Conservation (phyloP, 768 basidiomycete genomes). For the Lactarius tabidus region DNA sequence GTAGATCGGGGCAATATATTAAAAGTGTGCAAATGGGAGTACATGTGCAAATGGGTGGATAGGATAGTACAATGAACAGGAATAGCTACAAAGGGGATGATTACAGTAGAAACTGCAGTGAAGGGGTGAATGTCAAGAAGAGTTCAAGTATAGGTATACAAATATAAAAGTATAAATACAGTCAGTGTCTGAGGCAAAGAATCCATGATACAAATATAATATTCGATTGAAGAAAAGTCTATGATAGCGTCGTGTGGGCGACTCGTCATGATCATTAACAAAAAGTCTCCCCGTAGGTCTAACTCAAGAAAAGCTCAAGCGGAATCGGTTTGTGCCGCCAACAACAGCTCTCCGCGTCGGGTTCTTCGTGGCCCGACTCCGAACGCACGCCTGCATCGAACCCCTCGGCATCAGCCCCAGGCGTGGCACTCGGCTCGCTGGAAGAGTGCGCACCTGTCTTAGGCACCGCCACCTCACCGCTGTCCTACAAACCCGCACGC, state of each 20-base stretch:
- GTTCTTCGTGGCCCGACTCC: slow-evolving; percentile 41
- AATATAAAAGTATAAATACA: background rate
- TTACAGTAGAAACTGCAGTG: background rate
- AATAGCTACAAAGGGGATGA: background rate
- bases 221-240: background rate
- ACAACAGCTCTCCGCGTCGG: slow-evolving; percentile 43
- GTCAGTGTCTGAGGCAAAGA: too few relatives aligned
- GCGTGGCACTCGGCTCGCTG: slow-evolving; percentile 7
- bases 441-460: background rate
- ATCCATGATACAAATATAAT: background rate
- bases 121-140: background rate
- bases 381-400: background rate
- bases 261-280: slow-evolving; percentile 27
- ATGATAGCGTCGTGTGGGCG: background rate
- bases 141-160: too few relatives aligned
- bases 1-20: too few relatives aligned
- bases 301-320: slow-evolving; percentile 48
- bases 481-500: slow-evolving; percentile 7
- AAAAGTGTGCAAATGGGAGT: too few relatives aligned
- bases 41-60: too few relatives aligned
- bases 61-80: too few relatives aligned
- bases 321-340: slow-evolving; percentile 65
- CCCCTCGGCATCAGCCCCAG: too few relatives aligned
- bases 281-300: too few relatives aligned
- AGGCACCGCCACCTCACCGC: background rate